Percentiles rank a stretch among this genome's conserved stretches.
Evolutionary conservation across 108 stramenopile species (phyloP).

Genomic region (Cyclostephanos invisitatus): DNA sequence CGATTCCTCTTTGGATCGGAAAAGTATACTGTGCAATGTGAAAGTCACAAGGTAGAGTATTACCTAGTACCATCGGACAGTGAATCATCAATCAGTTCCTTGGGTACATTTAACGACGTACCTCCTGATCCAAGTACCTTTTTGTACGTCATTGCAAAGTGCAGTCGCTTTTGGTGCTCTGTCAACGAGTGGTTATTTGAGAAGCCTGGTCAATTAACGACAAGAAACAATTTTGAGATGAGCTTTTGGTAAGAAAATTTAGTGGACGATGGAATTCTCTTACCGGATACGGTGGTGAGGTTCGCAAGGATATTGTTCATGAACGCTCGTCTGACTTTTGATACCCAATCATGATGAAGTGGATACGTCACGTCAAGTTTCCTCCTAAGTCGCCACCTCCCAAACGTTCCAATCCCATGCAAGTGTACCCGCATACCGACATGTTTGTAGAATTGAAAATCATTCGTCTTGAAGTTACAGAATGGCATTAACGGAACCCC

Average conservation of each 20-base stretch:
- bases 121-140: conserved; percentile 22
- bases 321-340: conserved; percentile 5
- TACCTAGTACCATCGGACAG: too few species aligned
- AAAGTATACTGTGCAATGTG: neutral
- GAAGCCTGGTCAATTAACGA: conserved; percentile 6
- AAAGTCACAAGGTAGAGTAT: too few species aligned
- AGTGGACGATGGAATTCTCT: neutral
- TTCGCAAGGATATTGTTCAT: conserved; percentile 31
- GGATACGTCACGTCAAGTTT: conserved; percentile 28
- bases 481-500: conserved; percentile 18
- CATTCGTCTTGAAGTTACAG: conserved; percentile 26
- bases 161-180: conserved; percentile 24
- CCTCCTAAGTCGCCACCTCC: conserved; percentile 16
- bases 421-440: conserved; percentile 22
- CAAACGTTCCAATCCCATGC: conserved; percentile 22
- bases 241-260: neutral
- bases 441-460: conserved; percentile 23
- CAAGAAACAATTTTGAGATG: neutral
- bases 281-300: conserved; percentile 14
- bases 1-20: conserved; percentile 19
- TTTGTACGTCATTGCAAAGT: conserved; percentile 21
- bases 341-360: conserved; percentile 14
- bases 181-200: conserved; percentile 12
- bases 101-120: too few species aligned
- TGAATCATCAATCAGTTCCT: too few species aligned